phyloP scores from a whole-genome alignment of 2,329 filamentous ascomycete genomes.

The Claviceps spartinae region DNA sequence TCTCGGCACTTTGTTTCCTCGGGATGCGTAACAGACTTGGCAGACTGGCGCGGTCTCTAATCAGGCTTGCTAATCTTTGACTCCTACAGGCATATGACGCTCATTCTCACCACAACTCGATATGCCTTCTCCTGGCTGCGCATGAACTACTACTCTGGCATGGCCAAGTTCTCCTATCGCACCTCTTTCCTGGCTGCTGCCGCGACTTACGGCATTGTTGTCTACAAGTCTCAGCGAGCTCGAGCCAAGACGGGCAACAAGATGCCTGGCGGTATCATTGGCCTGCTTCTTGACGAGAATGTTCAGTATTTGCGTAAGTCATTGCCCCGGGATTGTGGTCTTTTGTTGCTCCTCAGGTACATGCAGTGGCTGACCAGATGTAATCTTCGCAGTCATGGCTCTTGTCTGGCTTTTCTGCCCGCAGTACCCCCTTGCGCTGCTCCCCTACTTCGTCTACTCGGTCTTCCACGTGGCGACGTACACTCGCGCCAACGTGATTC shows the following conservation, averaged over 20 bases:
- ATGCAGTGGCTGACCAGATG: too few relatives aligned
- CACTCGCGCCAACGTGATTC: conserved; percentile 83
- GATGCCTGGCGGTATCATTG: conserved; percentile 44
- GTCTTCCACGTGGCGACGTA: conserved; percentile 98
- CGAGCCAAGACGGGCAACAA: conserved; percentile 60
- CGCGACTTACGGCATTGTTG: conserved; percentile 90
- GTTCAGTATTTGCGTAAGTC: conserved; percentile 86
- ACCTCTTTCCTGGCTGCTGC: conserved; percentile 81
- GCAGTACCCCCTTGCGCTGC: conserved; percentile 78
- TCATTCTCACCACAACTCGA: conserved; percentile 70
- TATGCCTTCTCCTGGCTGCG: conserved; percentile 78
- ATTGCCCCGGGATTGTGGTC: not conserved
- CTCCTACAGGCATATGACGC: conserved; percentile 58
- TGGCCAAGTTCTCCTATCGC: conserved; percentile 77
- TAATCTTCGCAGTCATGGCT: conserved; percentile 56
- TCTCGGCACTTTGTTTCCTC: not conserved
- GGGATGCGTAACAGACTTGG: not conserved
- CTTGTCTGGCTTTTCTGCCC: conserved; percentile 88
- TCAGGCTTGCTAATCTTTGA: conserved; percentile 8
- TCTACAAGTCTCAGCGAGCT: conserved; percentile 92
- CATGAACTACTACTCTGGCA: conserved; percentile 70
- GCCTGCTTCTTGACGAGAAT: conserved; percentile 78
- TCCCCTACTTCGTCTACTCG: conserved; percentile 94
- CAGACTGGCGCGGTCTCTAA: not conserved
- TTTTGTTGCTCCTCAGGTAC: not conserved